phyloP scores from a whole-genome alignment of 495 filamentous ascomycete species.

The Neurospora sp. region DNA sequence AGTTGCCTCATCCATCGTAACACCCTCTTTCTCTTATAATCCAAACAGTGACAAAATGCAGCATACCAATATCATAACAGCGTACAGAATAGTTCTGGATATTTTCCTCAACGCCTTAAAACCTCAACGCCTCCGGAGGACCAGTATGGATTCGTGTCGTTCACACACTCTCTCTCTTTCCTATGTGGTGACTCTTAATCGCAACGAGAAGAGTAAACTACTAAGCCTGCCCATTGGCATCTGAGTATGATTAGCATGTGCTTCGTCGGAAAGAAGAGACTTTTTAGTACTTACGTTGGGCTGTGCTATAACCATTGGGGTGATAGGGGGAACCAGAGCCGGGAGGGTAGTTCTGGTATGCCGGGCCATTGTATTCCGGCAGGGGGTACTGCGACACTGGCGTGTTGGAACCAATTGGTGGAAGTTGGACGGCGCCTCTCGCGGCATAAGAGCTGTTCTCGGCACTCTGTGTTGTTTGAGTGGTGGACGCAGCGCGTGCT shows the following conservation, averaged over 20 bases:
- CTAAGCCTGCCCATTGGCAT: not conserved
- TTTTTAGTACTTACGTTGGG: conserved; percentile 5
- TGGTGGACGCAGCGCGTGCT: conserved; percentile 55
- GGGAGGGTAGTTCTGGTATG: conserved; percentile 52
- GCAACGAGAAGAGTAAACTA: not conserved
- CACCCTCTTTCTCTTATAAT: not conserved
- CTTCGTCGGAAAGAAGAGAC: not conserved
- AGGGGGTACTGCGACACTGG: conserved; percentile 50
- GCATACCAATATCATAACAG: not conserved
- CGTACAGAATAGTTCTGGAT: not conserved
- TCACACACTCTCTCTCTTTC: not conserved
- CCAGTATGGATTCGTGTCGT: not conserved
- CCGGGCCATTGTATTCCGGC: conserved; percentile 51
- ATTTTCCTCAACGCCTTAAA: not conserved
- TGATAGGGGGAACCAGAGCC: conserved; percentile 29
- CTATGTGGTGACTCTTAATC: not conserved
- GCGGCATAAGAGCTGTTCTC: not conserved
- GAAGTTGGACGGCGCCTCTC: conserved; percentile 48
- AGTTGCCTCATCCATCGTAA: not conserved
- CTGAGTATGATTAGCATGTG: not conserved
- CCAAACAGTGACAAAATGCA: not conserved
- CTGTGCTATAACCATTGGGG: conserved; percentile 17
- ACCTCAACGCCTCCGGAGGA: not conserved
- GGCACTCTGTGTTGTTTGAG: conserved; percentile 38
- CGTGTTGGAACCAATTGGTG: conserved; percentile 76